Evolutionary conservation across 2,329 filamentous ascomycete genomes (phyloP).

Genomic region (Fusarium sp.): DNA sequence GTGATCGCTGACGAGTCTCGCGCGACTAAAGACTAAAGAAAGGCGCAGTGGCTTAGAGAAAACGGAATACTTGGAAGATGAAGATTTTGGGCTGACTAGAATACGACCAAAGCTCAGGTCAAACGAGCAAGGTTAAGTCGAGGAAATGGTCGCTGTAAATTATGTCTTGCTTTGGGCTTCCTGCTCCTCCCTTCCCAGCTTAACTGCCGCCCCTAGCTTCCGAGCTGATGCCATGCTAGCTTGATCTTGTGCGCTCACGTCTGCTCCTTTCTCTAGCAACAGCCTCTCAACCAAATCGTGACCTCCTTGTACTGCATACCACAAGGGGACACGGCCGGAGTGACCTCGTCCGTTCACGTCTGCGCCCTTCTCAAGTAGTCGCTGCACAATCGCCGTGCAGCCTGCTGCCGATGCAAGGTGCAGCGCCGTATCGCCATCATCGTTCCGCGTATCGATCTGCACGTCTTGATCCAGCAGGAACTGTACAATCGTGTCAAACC

Average conservation of each 20-base stretch:
- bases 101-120: too few relatives aligned
- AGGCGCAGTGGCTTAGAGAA: too few relatives aligned
- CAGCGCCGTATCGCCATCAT: neutral
- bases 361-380: neutral
- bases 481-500: neutral
- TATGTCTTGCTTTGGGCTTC: too few relatives aligned
- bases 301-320: neutral
- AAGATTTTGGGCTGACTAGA: too few relatives aligned
- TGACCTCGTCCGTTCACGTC: neutral
- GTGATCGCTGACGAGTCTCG: too few relatives aligned
- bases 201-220: too few relatives aligned
- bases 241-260: neutral
- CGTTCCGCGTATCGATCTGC: neutral
- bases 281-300: neutral
- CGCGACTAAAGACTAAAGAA: too few relatives aligned
- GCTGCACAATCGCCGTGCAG: neutral
- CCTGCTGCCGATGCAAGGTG: neutral
- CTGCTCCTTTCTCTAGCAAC: neutral
- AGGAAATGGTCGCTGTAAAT: too few relatives aligned
- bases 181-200: too few relatives aligned
- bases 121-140: too few relatives aligned
- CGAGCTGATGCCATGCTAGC: neutral
- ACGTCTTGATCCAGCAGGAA: neutral
- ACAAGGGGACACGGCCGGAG: neutral
- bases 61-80: too few relatives aligned